Evolutionary conservation across 805 yeast genomes (phyloP).

Genomic region (Saccharomycopsis fibuligera): DNA sequence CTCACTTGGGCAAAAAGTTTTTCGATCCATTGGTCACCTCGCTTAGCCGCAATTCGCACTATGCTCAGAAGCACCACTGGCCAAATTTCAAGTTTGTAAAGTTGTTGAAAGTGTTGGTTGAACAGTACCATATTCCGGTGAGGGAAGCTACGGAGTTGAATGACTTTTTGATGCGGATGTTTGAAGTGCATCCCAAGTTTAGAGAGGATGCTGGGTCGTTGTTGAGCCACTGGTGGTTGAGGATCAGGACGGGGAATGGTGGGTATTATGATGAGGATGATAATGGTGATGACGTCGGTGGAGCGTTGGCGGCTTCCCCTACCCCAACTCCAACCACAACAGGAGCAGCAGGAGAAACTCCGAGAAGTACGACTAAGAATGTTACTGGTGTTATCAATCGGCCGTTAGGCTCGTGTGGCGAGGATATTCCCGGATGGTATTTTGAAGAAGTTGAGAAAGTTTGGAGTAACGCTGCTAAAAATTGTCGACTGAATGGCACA

Average conservation of each 20-base stretch:
- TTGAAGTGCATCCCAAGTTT: constrained; percentile 40
- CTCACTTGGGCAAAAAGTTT: constrained; percentile 7
- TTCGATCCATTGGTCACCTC: constrained; percentile 11
- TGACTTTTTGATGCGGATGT: constrained; percentile 45
- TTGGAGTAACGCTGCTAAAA: not conserved
- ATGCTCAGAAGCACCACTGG: not conserved
- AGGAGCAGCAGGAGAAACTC: too few species aligned
- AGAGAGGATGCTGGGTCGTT: constrained; percentile 52
- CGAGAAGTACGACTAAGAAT: too few species aligned
- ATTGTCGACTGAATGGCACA: not conserved
- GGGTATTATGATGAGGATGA: constrained; percentile 13
- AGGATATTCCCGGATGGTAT: constrained; percentile 26
- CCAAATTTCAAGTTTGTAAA: not conserved
- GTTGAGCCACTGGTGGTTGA: constrained; percentile 40
- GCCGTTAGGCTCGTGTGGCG: constrained; percentile 25
- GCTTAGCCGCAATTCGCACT: not conserved
- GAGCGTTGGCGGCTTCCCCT: too few species aligned
- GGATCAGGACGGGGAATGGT: not conserved
- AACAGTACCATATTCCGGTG: constrained; percentile 6
- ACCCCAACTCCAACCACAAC: too few species aligned
- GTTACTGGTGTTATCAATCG: too few species aligned
- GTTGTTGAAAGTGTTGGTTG: constrained; percentile 2
- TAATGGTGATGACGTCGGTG: too few species aligned
- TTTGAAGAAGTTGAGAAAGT: constrained; percentile 4
- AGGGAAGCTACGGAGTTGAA: constrained; percentile 25